Base-by-base conservation (phyloP, 1,284 basidiomycete genomes). In the Sanguinoderma infundibulare region DNA sequence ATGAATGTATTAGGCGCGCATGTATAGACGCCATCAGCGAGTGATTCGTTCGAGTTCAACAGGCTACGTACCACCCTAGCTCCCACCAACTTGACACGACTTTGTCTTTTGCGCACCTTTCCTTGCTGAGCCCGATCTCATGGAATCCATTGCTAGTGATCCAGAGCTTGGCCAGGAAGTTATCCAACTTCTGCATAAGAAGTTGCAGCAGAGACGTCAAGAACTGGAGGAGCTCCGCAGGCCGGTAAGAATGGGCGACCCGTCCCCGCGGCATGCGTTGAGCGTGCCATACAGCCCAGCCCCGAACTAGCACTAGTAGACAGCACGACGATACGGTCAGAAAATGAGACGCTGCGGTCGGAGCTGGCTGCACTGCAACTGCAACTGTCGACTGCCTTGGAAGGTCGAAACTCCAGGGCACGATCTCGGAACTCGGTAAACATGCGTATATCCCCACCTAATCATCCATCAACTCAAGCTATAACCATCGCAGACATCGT, bases 131-230 rank as follows among this genome's bases (percentile, higher is more conserved):
- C 32, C 24, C 12, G n/a, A 35, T 14, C 15, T 22, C 20, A 65
- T 62, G 64, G 64, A 65, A 5, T 39, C 39, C 8, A 24, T 61
- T 22, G 38, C 42, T 24, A 14, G 53, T 17, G 57, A 63, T 47
- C 54, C 58, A 14, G 62, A 56, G 30, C 52, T 66, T 12, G 52
- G 56, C 5, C 53, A 58, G 22, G 64, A 66, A 15, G 24, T 68
- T 9, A 34, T 62, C 2, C 42, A 56, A 10, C 40, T 64, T 10
- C 59, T 69, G 8, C 57, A 61, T 20, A 57, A 35, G 22, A 64
- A 67, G 42, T 22, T 69, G 14, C 57, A 62, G 46, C 42, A 47
- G 15, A 34, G 42, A 3, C 64, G 65, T 5, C 58, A 57, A 9
- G 61, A 66, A 40, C 39, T 60, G 1, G 53, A 64, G 24, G 53